Base-by-base conservation (phyloP, 306 rosid genomes). In the Castanea crenata region DNA sequence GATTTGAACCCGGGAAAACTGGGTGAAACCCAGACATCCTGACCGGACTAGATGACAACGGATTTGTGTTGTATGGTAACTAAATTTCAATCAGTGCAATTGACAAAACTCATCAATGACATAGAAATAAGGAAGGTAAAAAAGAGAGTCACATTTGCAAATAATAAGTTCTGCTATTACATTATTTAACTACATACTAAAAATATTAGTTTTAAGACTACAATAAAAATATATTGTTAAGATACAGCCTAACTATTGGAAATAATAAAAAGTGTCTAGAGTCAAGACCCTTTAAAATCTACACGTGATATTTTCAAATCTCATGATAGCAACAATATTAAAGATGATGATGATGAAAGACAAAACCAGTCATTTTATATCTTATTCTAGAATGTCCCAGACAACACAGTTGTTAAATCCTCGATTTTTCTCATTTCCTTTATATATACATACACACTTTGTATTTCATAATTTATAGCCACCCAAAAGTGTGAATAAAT, bases 1-100 rank as follows among this genome's bases (percentile, higher is more conserved):
- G 92, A 90, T 85, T 87, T 86, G 95, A 90, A 92, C 92, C 90
- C 81, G 41, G 90, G 89, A 87, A 82, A 87, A 86, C 83, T 86
- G 88, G 88, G 85, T 38, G 56, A 73, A 76, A 83, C 91, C 92
- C 90, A 89, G 89, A 77, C 90, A 85, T 87, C 87, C 86, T 86
- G 85, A 83, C 93, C 85, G 25, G 83, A 82, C 87, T 85, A 88
- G 91, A 92, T 82, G 89, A 86, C 90, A 86, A 83, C 81, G 55
- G 91, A 82, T 75, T 61, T 71, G 4, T 80, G 51, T 20, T 6
- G 29, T 69, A 31, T 27, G 57, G 54, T 68, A 34, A 38, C 29
- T 9, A 68, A 19, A 15, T 35, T 35, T 34, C 54, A 64, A 27
- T 25, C 41, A 27, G 6, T 27, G 44, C 69, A 63, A 27, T 29